phyloP scores from a whole-genome alignment of 768 basidiomycete species.

The Flagelloscypha sp. region DNA sequence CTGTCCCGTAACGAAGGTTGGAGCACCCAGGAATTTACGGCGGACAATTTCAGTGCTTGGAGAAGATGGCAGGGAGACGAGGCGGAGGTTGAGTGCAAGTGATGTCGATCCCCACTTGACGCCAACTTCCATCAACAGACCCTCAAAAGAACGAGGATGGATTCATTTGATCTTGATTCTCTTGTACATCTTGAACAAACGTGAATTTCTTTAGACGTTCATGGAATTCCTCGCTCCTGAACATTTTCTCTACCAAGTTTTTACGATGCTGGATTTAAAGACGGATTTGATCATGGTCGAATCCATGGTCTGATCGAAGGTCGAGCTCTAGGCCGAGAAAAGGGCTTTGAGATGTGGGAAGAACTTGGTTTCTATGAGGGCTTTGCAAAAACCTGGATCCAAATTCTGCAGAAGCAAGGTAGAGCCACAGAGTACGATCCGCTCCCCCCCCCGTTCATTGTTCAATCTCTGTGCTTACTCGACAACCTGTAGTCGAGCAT shows the following conservation, averaged over 20 bases:
- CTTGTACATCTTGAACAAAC: constrained; percentile 58
- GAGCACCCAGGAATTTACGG: too few relatives aligned
- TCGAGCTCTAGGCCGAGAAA: constrained; percentile 77
- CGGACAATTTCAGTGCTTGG: too few relatives aligned
- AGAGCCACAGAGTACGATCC: constrained; percentile 40
- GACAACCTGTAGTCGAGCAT: constrained; percentile 37
- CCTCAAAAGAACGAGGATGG: too few relatives aligned
- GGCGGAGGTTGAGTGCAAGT: too few relatives aligned
- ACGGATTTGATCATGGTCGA: constrained; percentile 78
- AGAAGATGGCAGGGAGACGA: too few relatives aligned
- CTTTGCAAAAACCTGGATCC: constrained; percentile 65
- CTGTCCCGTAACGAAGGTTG: too few relatives aligned
- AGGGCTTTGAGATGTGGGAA: constrained; percentile 95
- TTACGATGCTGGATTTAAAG: constrained; percentile 67
- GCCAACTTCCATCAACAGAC: too few relatives aligned
- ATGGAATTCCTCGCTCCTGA: not conserved
- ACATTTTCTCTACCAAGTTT: constrained; percentile 43
- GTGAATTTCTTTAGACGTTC: constrained; percentile 23
- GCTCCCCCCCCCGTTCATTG: constrained; percentile 3
- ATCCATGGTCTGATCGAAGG: constrained; percentile 91
- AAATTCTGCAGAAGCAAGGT: constrained; percentile 34
- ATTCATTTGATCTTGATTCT: constrained; percentile 46
- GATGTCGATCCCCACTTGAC: too few relatives aligned
- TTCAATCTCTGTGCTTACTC: not conserved
- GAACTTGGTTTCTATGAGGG: constrained; percentile 93